These are phyloP conservation scores for Myxozyma lipomycoides DNA, from an alignment of 805 yeast species.

Conservation along the genomic window DNA sequence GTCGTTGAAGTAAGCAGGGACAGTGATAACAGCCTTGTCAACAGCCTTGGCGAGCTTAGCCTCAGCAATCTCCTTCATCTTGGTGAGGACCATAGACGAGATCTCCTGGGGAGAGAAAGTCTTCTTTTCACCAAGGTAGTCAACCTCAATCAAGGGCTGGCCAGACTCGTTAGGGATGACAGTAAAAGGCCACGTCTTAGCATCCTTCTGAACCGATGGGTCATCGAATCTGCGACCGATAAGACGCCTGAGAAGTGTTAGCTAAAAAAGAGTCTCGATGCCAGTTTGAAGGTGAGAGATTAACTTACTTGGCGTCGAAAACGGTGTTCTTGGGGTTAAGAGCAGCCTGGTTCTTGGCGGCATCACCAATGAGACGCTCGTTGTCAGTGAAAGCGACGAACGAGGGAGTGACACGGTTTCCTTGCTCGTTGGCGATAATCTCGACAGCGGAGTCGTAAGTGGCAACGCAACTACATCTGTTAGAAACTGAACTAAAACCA, in stretches of 20 bases:
- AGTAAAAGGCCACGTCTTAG: slow-evolving; percentile 90
- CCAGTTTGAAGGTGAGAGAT: neutral
- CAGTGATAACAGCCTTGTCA: slow-evolving; percentile 80
- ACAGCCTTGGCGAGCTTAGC: slow-evolving; percentile 74
- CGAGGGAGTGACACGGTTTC: slow-evolving; percentile 97
- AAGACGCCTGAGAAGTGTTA: slow-evolving; percentile 71
- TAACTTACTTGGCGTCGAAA: slow-evolving; percentile 54
- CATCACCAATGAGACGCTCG: slow-evolving; percentile 93
- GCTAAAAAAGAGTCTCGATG: neutral
- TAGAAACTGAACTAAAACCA: neutral
- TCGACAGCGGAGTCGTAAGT: slow-evolving; percentile 92
- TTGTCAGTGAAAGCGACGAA: slow-evolving; percentile 91
- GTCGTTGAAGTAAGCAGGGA: slow-evolving; percentile 85
- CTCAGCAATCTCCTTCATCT: slow-evolving; percentile 85
- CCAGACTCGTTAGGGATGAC: slow-evolving; percentile 59
- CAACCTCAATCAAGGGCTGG: slow-evolving; percentile 78
- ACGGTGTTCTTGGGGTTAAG: slow-evolving; percentile 89
- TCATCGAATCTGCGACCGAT: slow-evolving; percentile 86
- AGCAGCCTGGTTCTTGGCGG: slow-evolving; percentile 97
- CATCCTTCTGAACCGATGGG: slow-evolving; percentile 81
- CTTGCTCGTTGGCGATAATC: slow-evolving; percentile 96
- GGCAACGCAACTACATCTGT: slow-evolving; percentile 63
- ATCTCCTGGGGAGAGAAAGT: slow-evolving; percentile 91
- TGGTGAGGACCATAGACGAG: slow-evolving; percentile 84
- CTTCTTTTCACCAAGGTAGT: slow-evolving; percentile 79